These are phyloP conservation scores for Crithidia acanthocephali DNA, from an alignment of 208 protist species.

Conservation along the genomic window DNA sequence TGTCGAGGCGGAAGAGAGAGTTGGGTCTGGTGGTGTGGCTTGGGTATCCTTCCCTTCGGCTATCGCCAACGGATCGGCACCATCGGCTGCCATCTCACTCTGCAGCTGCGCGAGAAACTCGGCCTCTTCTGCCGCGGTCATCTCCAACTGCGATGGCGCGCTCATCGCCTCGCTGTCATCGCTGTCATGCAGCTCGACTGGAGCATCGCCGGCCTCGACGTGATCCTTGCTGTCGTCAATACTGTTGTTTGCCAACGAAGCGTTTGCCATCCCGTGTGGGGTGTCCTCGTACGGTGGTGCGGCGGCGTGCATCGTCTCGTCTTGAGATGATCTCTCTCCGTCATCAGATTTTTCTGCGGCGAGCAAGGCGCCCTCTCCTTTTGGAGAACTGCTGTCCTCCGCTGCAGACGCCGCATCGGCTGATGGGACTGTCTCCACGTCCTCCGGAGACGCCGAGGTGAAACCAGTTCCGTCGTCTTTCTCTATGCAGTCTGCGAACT, in stretches of 20 bases:
- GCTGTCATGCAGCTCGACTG: conserved; percentile 12
- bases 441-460: background rate
- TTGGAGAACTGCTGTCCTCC: too few species aligned
- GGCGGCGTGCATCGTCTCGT: too few species aligned
- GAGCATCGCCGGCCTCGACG: background rate
- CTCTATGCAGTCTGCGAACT: conserved; percentile 15
- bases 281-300: too few species aligned
- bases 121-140: conserved; percentile 24
- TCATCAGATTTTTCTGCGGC: background rate
- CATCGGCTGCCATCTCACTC: conserved; percentile 16
- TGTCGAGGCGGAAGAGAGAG: too few species aligned
- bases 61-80: background rate
- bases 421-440: background rate
- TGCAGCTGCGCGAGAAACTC: conserved; percentile 32
- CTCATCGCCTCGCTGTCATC: conserved; percentile 6
- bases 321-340: background rate
- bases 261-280: too few species aligned
- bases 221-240: background rate
- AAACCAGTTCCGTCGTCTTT: background rate
- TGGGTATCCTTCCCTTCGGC: background rate
- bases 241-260: too few species aligned
- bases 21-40: background rate
- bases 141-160: conserved; percentile 16
- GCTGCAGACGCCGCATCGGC: background rate
- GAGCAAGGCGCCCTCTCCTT: too few species aligned